Base-by-base conservation (phyloP, 768 basidiomycete genomes). In the Leccinum variicolor region DNA sequence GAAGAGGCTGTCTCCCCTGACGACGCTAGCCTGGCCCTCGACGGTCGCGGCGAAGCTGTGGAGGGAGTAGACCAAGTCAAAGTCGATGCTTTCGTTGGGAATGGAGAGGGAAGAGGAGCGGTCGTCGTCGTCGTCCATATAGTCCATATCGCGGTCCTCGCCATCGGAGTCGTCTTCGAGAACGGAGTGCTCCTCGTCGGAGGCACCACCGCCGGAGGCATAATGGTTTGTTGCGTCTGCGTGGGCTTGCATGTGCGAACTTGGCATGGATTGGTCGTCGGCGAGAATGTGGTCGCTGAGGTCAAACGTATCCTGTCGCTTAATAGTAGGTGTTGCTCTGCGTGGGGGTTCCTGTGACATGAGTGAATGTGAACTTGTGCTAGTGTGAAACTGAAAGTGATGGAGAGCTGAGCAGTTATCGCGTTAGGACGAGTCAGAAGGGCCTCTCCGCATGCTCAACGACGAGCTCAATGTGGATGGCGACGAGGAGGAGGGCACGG, bases 21-120 rank as follows among this genome's bases (percentile, higher is more conserved):
- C 92, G 62, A 99, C 97, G 63, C 92, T 97, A 3, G 97, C 97
- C 75, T 99, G 97, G 25, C 97, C 97, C 67, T 98, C 96, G 34
- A 98, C 95, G 0, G 97, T 98, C 0, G 97, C 97, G 4, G 94
- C 90, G 73, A 98, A 98, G 64, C 90, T 95, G 70, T 96, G 95
- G 28, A 98, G 79, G n/a, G 89, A 87, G 66, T 94, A 94, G 21
- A 96, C 91, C 66, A 93, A 80, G 73, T 92, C 91, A 69, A 93
- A 95, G 80, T 95, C 92, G 68, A 95, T 95, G 59, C 88, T 89
- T 70, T 93, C 92, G 71, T 92, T 91, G 10, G 92, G 92, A 59
- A 93, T 91, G 34, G 90, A 92, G 33, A 93, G 82, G 9, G 86
- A 87, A 6, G 90, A 92, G 6, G 89, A 91, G 43, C 81, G 83